Conservation (phyloP, 371 early-diverging fungal species). For the Mortierella sp. region DNA sequence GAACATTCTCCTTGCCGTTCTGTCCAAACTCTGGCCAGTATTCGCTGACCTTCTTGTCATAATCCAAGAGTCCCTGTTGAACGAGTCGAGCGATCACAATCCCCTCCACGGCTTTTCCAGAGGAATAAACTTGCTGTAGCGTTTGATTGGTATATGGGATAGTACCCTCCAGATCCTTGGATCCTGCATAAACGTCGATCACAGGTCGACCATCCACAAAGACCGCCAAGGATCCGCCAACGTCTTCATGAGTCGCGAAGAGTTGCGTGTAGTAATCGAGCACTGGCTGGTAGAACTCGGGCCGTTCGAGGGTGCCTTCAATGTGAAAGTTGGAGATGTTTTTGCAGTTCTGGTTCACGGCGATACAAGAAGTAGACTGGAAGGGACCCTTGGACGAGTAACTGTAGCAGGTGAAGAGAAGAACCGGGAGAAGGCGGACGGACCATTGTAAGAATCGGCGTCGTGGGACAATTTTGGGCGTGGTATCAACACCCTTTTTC, state of each 20-base stretch:
- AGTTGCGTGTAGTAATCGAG: constrained; percentile 11
- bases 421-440: constrained; percentile 25
- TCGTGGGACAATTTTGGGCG: neutral
- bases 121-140: constrained; percentile 74
- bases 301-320: constrained; percentile 19
- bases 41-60: constrained; percentile 61
- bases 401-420: constrained; percentile 11
- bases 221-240: constrained; percentile 63
- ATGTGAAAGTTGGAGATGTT: constrained; percentile 10
- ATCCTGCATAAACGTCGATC: constrained; percentile 73
- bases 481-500: neutral
- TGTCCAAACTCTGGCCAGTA: constrained; percentile 86
- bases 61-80: constrained; percentile 64
- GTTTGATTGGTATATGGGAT: constrained; percentile 64
- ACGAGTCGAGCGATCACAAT: constrained; percentile 72
- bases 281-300: constrained; percentile 22
- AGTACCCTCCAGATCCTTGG: constrained; percentile 57
- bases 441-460: constrained; percentile 4
- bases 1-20: constrained; percentile 77
- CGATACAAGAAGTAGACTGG: constrained; percentile 22
- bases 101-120: constrained; percentile 69
- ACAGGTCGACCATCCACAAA: constrained; percentile 69
- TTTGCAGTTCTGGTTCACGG: constrained; percentile 18
- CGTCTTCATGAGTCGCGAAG: constrained; percentile 49
- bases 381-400: constrained; percentile 38